Percentiles rank a stretch among this genome's conserved stretches.
phyloP scores from a whole-genome alignment of 2,329 filamentous ascomycete species.

The Eutypa lata region DNA sequence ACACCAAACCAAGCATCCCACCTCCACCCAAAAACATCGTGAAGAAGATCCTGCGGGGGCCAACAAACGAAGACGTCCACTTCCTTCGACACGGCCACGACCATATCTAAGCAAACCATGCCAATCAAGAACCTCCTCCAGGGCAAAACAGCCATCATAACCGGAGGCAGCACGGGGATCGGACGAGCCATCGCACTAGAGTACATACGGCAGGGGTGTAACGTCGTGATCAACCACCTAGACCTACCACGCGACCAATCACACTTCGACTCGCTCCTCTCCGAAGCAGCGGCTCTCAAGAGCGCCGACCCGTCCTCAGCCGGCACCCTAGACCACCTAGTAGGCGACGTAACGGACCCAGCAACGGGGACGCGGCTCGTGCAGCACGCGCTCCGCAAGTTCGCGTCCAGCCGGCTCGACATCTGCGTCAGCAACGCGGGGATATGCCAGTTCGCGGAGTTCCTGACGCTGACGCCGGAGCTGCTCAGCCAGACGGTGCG shows the following conservation, averaged over 20 bases:
- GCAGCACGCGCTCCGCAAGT: slow-evolving; percentile 58
- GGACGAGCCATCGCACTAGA: slow-evolving; percentile 80
- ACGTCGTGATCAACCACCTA: slow-evolving; percentile 78
- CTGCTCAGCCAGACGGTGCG: slow-evolving; percentile 70
- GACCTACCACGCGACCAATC: slow-evolving; percentile 50
- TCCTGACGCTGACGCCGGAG: slow-evolving; percentile 68
- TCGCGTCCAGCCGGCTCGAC: slow-evolving; percentile 63
- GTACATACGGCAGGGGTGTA: slow-evolving; percentile 73
- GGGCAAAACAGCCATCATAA: slow-evolving; percentile 81
- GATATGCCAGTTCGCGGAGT: slow-evolving; percentile 84
- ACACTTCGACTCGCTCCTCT: slow-evolving; percentile 52
- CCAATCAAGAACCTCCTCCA: slow-evolving; percentile 54
- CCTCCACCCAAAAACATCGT: too few species aligned
- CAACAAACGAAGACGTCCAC: too few species aligned
- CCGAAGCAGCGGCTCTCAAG: slow-evolving; percentile 47
- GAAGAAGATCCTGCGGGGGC: too few species aligned
- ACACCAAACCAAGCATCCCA: too few species aligned
- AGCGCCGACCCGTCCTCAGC: slow-evolving; percentile 38
- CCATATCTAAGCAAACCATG: slow-evolving; percentile 30
- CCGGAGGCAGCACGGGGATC: slow-evolving; percentile 82
- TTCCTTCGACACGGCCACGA: background rate
- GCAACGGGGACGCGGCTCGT: slow-evolving; percentile 70
- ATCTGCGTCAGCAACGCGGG: slow-evolving; percentile 88
- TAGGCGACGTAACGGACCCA: slow-evolving; percentile 75
- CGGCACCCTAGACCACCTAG: slow-evolving; percentile 62